Evolutionary conservation across 1,284 basidiomycete genomes (phyloP).

Genomic region (Peniophora sp.): DNA sequence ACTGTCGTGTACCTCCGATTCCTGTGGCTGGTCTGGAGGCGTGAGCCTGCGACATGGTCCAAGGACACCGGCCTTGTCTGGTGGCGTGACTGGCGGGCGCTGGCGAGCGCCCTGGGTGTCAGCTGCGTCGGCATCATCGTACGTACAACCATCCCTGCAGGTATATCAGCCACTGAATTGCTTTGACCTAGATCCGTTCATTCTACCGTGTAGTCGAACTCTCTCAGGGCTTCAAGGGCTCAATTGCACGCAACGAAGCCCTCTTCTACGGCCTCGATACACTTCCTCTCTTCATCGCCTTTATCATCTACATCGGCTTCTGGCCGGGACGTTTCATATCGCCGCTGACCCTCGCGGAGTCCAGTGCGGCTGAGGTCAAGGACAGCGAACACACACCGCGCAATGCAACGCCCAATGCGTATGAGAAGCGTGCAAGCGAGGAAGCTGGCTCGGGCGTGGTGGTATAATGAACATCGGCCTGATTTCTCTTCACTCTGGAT

Average conservation of each 20-base stretch:
- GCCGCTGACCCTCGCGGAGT: neutral
- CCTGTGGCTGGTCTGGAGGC: slow-evolving; percentile 40
- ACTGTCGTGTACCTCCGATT: slow-evolving; percentile 50
- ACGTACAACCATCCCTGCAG: slow-evolving; percentile 14
- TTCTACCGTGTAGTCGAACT: slow-evolving; percentile 62
- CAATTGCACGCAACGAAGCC: slow-evolving; percentile 40
- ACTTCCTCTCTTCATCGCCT: slow-evolving; percentile 54
- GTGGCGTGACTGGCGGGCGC: slow-evolving; percentile 53
- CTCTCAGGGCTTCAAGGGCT: slow-evolving; percentile 55
- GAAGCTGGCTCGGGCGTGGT: no score
- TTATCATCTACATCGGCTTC: slow-evolving; percentile 45
- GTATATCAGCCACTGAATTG: neutral
- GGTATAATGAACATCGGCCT: no score
- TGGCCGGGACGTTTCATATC: slow-evolving; percentile 55
- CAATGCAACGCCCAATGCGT: no score
- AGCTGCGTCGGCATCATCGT: slow-evolving; percentile 65
- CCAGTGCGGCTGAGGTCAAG: neutral
- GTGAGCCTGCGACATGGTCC: slow-evolving; percentile 39
- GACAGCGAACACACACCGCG: no score
- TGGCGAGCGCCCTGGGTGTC: slow-evolving; percentile 44
- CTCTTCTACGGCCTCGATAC: slow-evolving; percentile 68
- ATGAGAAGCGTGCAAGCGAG: no score
- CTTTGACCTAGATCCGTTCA: slow-evolving; percentile 50
- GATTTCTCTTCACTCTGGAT: no score
- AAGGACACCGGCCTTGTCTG: slow-evolving; percentile 32